These are phyloP conservation scores for Lantana camara DNA, from an alignment of 257 asterid genomes.

Conservation along the genomic window DNA sequence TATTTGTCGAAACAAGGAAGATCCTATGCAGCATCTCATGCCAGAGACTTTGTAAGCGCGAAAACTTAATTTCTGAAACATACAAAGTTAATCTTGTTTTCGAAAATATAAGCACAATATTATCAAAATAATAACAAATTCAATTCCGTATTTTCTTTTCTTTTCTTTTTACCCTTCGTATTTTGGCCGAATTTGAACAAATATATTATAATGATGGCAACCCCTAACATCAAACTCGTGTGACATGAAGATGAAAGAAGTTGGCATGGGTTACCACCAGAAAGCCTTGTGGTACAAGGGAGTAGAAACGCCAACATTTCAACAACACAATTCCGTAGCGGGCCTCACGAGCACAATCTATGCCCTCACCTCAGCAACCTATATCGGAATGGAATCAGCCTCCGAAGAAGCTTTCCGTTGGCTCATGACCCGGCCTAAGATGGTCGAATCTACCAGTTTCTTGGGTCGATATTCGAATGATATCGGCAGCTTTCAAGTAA, in stretches of 20 bases:
- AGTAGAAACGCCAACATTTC: neutral
- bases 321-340: neutral
- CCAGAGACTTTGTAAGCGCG: neutral
- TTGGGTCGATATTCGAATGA: neutral
- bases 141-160: too few relatives aligned
- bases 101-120: too few relatives aligned
- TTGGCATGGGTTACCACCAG: neutral
- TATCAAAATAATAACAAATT: too few relatives aligned
- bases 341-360: neutral
- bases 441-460: neutral
- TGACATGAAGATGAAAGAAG: neutral
- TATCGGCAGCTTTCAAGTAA: slow-evolving; percentile 7
- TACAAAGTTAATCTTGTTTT: too few relatives aligned
- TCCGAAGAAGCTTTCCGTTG: neutral
- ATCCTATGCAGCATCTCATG: neutral
- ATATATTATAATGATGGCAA: too few relatives aligned
- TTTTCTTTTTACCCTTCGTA: too few relatives aligned
- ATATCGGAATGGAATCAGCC: slow-evolving; percentile 7
- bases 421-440: neutral
- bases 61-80: too few relatives aligned
- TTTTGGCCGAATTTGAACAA: too few relatives aligned
- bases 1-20: neutral
- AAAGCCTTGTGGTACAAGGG: neutral
- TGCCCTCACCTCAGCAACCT: neutral
- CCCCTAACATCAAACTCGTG: too few relatives aligned